Base-by-base conservation (phyloP, 805 yeast species). In the Cyberlindnera euphorbiae region DNA sequence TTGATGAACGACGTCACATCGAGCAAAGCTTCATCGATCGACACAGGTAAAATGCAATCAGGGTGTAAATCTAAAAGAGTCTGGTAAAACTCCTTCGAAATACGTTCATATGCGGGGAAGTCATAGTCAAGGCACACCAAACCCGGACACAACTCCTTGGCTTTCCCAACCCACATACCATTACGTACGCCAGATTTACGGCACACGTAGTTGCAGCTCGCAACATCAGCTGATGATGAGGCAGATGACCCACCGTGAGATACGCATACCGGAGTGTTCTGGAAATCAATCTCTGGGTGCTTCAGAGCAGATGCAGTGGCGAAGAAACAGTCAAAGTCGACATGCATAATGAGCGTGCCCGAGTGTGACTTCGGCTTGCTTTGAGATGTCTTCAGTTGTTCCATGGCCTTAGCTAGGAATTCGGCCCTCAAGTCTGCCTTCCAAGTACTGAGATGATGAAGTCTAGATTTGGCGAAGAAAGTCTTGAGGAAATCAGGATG, bases 281-380 rank as follows among this genome's bases (percentile, higher is more conserved):
- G 24, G 48, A 59, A 42, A 40, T 74, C 75, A 13, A 80, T 53
- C 3, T 76, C 67, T 0, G 82, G 80, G 28, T 67, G 63, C 12
- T 61, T 66, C 36, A 78, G 60, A 3, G 85, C 73, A 0, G 96
- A 83, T 0, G 82, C 96, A 0, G 94, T 72, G 2, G 89, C 97
- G 60, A 90, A 90, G 52, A 93, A 90, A 46, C 95, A 87, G 57
- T 90, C 98, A 58, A 88, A 90, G 56, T 90, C 98, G 23, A 90
- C 69, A 56, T 90, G 97, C 36, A 89, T 55, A 8, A 89, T 73
- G 1, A 71, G 54, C 23, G 50, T 51, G 4, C 19, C 11, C 18
- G 26, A 10, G 18, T 22, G 25, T 26, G 36, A 19, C 23, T 32
- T 17, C 17, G 10, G 16, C n/a, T 28, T 26, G 23, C 36, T 30